Evolutionary conservation across 2,329 filamentous ascomycete genomes (phyloP), one percentile per base, ranked within the genome.

Genomic region (Aspergillus spinulosporus): DNA sequence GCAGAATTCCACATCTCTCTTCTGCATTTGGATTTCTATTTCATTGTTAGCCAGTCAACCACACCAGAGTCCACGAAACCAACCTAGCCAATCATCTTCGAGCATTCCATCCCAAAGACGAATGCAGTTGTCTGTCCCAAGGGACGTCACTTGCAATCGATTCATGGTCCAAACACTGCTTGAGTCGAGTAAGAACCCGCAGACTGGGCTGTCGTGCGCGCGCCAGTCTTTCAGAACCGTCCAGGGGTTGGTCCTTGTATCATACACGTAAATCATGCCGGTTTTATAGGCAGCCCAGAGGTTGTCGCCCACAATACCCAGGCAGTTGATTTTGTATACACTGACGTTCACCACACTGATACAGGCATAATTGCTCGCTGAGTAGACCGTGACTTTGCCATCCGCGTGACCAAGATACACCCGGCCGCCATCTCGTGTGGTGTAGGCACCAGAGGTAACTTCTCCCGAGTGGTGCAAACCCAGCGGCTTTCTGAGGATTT

Each of bases 201-300:
- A 82, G 5, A 96, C 88, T 0, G 92, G 89, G 61, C 88, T 88
- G 5, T 90, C 87, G 69, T 97, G 94, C 2, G 91, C 93, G 62
- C 88, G 86, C 93, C 94, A 99, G 68, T 97, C 93, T 72, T 99
- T 99, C 75, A 90, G 87, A 29, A 96, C 85, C 15, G 82, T 82
- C 94, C 94, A 99, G 0, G 93, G 93, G n/a, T 83, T 85, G 31
- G 84, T 82, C 6, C 79, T 83, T 8, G 90, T 88, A 71, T 99
- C 92, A 73, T 97, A 99, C 5, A 97, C 89, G 66, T 91, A 94
- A 32, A 96, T 86, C 82, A 88, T 96, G 12, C 94, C 94, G 0
- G 90, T 97, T 71, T 93, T 97, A 76, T 92, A 97, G 2, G 88
- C 93, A 29, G 92, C 91, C 94, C 94, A 99, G 0, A 99, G 80